Base-by-base conservation (phyloP, 768 basidiomycete species). In the Serendipita indica region DNA sequence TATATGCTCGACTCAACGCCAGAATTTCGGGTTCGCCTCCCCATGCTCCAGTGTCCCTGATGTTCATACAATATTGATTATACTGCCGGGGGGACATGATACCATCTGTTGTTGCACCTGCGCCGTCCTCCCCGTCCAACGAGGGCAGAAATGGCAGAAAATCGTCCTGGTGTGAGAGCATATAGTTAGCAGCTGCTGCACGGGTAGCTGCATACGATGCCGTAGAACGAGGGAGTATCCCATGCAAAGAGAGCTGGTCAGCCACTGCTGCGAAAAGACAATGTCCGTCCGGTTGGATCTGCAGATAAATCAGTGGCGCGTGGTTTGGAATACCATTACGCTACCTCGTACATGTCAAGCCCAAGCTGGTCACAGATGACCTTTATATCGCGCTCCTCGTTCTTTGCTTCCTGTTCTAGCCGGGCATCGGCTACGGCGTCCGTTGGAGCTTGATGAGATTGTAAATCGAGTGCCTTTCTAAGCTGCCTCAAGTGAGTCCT, bases 1-100 rank as follows among this genome's bases (percentile, higher is more conserved):
- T 77, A 69, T 79, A 97, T 30, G 82, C 80, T 56, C 84, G 76
- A 67, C 85, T 84, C 14, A 98, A 74, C 2, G 96, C 96, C 64
- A 86, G 76, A 32, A 99, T 91, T 76, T 98, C 96, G 4, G 91
- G 93, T 72, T 98, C 92, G 33, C 96, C 94, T 52, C 96, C 96
- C 96, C 96, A 98, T 30, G 82, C 78, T n/a, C 81, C 84, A 22
- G 91, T 93, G 67, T 84, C 77, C 39, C 82, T 81, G 28, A 99
- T 82, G 10, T 77, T 74, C 59, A 72, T 69, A 67, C 92, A 96
- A 68, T 99, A 98, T 58, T 72, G 71, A 54, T 78, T 72, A 64
- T 86, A 90, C 65, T 83, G 75, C 41, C 69, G 66, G 20, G 72
- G 74, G 10, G 74, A 78, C 83, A 97, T 91, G 7, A 90, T 64